Evolutionary conservation across 768 basidiomycete genomes (phyloP), one percentile per base, ranked within the genome.

Genomic region (Porpolomopsis calyptriformis): DNA sequence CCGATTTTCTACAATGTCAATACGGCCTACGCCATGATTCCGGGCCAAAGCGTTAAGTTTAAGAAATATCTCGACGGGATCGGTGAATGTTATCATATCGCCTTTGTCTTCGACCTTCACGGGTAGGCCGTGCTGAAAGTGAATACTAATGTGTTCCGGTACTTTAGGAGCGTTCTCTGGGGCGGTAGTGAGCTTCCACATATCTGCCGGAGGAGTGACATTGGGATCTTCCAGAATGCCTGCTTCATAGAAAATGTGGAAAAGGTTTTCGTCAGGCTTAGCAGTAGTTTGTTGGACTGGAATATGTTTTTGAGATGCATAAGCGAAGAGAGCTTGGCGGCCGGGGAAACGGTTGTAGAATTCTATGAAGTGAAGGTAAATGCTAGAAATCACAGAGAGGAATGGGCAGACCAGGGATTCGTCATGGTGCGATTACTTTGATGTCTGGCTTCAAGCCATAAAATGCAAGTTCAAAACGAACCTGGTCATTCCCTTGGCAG

Each of bases 161-260:
- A 70, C 73, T 12, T 68, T 63, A 11, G 96, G 92, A 1, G 93
- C 90, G 38, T 80, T 64, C 58, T 92, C 84, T 27, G 88, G 84
- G 20, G 85, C 76, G 47, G 74, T 71, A 51, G 89, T 97, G 53
- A 98, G 80, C 65, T 97, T 98, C 96, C 96, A 99, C 96, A 99
- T 99, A 73, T 98, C 94, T 11, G 64, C 61, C 14, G 94, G 94
- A 44, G 96, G 96, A 4, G 91, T 97, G 49, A 71, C 81, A 72
- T 94, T 79, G 52, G 96, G 96, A 60, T 98, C 86, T 64, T 99
- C 96, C 52, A 99, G 81, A 63, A 99, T 98, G 37, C 94, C 96
- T 9, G 96, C 94, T 66, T 99, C 96, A 69, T 97, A 99, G 14
- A 94, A 98, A 67, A 98, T 99, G 72, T 99, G 96, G 82, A 94